A percentile compares a stretch with the other conserved stretches of the same genome.
phyloP scores from a whole-genome alignment of 139 green algal genomes.

The Micractinium sp. region DNA sequence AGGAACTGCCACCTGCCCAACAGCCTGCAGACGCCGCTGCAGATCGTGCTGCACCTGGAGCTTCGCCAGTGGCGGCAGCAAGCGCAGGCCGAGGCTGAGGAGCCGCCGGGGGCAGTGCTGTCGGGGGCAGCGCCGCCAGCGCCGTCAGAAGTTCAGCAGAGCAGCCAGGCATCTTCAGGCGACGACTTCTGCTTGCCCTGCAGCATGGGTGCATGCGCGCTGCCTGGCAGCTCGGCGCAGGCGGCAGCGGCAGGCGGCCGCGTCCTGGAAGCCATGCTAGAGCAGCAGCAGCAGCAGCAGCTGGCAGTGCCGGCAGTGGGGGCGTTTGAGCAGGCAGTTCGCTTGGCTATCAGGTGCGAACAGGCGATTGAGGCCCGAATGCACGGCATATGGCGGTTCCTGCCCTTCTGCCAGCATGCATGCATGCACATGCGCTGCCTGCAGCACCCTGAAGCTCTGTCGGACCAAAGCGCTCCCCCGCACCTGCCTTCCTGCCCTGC shows the following conservation, averaged over 20 bases:
- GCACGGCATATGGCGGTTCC: background rate
- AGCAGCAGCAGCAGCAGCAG: background rate
- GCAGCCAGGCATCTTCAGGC: background rate
- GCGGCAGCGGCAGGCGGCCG: background rate
- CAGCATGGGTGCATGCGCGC: background rate
- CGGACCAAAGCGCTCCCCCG: background rate
- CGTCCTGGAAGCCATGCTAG: background rate
- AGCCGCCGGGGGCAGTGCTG: background rate
- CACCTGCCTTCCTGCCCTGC: background rate
- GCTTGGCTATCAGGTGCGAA: conserved; percentile 33
- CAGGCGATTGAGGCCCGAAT: background rate
- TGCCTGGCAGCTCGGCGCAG: background rate
- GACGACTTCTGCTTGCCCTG: background rate
- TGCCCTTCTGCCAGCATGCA: no score
- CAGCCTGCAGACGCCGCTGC: conserved; percentile 60
- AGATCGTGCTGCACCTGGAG: conserved; percentile 56
- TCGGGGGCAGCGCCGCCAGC: background rate
- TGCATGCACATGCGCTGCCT: background rate
- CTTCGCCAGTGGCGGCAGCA: no score
- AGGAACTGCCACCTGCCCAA: conserved; percentile 78
- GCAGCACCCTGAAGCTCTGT: background rate
- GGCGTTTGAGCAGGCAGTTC: conserved; percentile 42
- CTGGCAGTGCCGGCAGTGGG: background rate
- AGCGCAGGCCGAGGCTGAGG: background rate
- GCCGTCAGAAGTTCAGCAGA: background rate